Evolutionary conservation across 2,329 filamentous ascomycete genomes (phyloP).

Genomic region (Talaromyces piceae): DNA sequence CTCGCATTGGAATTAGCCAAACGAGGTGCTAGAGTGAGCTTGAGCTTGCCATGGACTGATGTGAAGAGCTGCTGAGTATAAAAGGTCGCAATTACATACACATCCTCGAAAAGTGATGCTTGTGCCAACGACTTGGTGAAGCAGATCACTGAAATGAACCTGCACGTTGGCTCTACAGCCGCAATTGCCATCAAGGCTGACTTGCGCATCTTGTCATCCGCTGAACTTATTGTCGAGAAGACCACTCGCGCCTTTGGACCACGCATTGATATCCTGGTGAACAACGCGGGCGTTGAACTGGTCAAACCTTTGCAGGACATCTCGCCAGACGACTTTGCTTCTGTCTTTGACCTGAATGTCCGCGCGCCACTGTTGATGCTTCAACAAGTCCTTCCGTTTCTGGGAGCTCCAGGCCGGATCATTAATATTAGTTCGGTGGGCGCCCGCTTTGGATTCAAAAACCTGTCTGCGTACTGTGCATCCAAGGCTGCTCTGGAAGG

Average conservation of each 20-base stretch:
- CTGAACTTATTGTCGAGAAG: not conserved
- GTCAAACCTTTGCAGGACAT: slow-evolving; percentile 34
- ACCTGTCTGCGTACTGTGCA: slow-evolving; percentile 46
- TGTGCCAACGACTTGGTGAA: slow-evolving; percentile 20
- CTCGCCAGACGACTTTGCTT: slow-evolving; percentile 44
- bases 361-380: slow-evolving; percentile 48
- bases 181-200: slow-evolving; percentile 1
- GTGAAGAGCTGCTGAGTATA: too few relatives aligned
- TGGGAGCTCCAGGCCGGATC: slow-evolving; percentile 44
- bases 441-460: slow-evolving; percentile 31
- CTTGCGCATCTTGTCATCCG: not conserved
- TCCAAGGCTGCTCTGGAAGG: slow-evolving; percentile 56
- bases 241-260: not conserved
- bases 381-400: slow-evolving; percentile 46
- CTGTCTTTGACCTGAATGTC: slow-evolving; percentile 52
- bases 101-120: slow-evolving; percentile 30
- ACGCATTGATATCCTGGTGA: slow-evolving; percentile 17
- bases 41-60: not conserved
- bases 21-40: slow-evolving; percentile 32
- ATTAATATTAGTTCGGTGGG: slow-evolving; percentile 46
- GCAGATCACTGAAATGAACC: not conserved
- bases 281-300: slow-evolving; percentile 34
- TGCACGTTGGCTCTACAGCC: not conserved
- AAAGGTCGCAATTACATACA: slow-evolving; percentile 40
- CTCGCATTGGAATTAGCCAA: slow-evolving; percentile 43